Base-by-base conservation (phyloP, 495 filamentous ascomycete genomes). In the Mycothermus thermophilus region DNA sequence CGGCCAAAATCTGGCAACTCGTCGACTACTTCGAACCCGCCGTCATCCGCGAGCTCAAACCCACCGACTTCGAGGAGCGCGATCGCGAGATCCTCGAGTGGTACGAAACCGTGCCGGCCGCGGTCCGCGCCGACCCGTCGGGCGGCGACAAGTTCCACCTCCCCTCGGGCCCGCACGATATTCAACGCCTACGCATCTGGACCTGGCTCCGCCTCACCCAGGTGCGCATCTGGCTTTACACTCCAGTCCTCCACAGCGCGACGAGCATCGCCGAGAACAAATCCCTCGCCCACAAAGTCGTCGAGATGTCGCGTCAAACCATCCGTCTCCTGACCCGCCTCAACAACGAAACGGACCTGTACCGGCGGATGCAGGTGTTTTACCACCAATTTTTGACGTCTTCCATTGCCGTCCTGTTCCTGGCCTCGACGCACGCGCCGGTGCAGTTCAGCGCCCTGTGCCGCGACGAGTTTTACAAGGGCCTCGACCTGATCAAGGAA, bases 311-410 rank as follows among this genome's bases (percentile, higher is more conserved):
- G 11, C 83, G 83, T 47, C 79, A 90, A 44, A 86, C 80, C 0
- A 78, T 93, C 25, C 69, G 75, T 10, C 74, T 79, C 6, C 60
- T 93, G 11, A 75, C 79, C 0, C 71, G 73, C 22, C 66, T 87
- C 7, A 86, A 87, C 50, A 75, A 76, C 46, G 79, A 74, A n/a
- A 77, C 79, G 0, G 77, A 86, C 40, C 75, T 90, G 18, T 93
- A 90, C 56, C 71, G 76, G 7, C 75, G 70, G 5, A 74, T 83
- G 35, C 83, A 90, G 52, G 74, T 85, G 23, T 77, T 77, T 40
- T 88, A 87, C 60, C 83, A 93, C 54, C 84, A 87, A 47, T 93
- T 93, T 54, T 66, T 93, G 12, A 74, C 83, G 8, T 78, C 80
- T 7, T 77, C 83, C 8, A 66, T 93, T 17, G 79, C 80, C 0